Conservation (phyloP, 2,329 filamentous ascomycete species). For the Colletotrichum lindemuthianum region DNA sequence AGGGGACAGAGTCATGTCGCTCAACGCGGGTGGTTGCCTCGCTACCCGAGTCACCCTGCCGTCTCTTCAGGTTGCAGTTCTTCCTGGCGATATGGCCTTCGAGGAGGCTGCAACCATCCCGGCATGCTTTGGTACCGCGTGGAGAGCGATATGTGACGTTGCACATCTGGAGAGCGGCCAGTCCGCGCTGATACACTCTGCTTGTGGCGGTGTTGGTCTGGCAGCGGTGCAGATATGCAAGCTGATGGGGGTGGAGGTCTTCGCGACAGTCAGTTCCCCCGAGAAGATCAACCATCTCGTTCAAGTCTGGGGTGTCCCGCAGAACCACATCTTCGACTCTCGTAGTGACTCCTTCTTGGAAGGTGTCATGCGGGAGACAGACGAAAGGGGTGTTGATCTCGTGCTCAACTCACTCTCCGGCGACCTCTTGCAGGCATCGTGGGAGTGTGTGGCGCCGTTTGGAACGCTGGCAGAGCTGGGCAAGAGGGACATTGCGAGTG, state of each 20-base stretch:
- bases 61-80: neutral
- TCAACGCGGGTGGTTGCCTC: neutral
- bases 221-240: slow-evolving; percentile 12
- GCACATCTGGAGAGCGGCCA: slow-evolving; percentile 26
- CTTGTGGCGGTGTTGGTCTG: slow-evolving; percentile 11
- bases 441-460: slow-evolving; percentile 55
- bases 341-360: slow-evolving; percentile 45
- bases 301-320: slow-evolving; percentile 44
- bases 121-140: slow-evolving; percentile 27
- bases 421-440: slow-evolving; percentile 53
- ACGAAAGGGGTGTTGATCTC: slow-evolving; percentile 46
- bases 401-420: slow-evolving; percentile 55
- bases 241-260: slow-evolving; percentile 40
- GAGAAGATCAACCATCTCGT: slow-evolving; percentile 48
- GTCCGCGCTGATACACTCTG: slow-evolving; percentile 35
- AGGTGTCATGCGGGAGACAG: slow-evolving; percentile 42
- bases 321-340: slow-evolving; percentile 46
- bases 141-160: neutral
- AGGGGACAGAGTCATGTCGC: slow-evolving; percentile 43
- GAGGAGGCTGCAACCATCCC: slow-evolving; percentile 44
- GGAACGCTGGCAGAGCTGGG: slow-evolving; percentile 58
- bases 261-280: slow-evolving; percentile 47
- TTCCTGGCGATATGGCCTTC: slow-evolving; percentile 9
- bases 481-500: slow-evolving; percentile 52
- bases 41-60: neutral